phyloP scores from a whole-genome alignment of 345 rosid genomes.

The Melaleuca quinquenervia region DNA sequence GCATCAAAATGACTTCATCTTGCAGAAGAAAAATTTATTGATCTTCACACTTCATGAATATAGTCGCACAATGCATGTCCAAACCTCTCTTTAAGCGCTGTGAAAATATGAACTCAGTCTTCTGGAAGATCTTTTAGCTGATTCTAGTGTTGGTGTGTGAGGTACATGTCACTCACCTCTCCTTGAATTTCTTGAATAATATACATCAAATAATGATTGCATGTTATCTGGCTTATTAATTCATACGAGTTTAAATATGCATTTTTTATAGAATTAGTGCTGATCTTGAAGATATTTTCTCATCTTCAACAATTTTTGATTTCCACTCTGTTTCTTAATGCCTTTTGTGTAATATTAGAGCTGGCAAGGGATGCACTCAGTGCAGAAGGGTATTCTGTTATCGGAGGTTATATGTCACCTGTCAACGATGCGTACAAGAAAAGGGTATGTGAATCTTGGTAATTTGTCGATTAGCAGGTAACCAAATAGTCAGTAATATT shows the following conservation, averaged over 20 bases:
- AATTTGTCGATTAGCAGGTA: background rate
- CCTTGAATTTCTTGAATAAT: background rate
- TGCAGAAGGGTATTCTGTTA: constrained; percentile 50
- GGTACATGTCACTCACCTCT: background rate
- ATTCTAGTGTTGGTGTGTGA: background rate
- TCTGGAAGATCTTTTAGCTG: background rate
- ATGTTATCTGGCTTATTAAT: background rate
- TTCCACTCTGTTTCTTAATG: background rate
- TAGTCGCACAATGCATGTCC: background rate
- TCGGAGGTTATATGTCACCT: constrained; percentile 92
- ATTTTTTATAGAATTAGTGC: background rate
- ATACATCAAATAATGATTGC: background rate
- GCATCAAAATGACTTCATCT: background rate
- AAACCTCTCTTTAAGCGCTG: background rate
- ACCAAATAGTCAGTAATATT: background rate
- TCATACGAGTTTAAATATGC: background rate
- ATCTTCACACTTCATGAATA: background rate
- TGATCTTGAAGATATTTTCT: background rate
- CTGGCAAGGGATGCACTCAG: constrained; percentile 72
- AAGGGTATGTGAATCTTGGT: constrained; percentile 22
- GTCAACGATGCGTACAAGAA: constrained; percentile 85
- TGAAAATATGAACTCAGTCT: background rate
- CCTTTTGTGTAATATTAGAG: constrained; percentile 31
- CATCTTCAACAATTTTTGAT: background rate
- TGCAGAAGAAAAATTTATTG: background rate